Evolutionary conservation across 495 filamentous ascomycete genomes (phyloP).

Genomic region (Extremus antarcticus): DNA sequence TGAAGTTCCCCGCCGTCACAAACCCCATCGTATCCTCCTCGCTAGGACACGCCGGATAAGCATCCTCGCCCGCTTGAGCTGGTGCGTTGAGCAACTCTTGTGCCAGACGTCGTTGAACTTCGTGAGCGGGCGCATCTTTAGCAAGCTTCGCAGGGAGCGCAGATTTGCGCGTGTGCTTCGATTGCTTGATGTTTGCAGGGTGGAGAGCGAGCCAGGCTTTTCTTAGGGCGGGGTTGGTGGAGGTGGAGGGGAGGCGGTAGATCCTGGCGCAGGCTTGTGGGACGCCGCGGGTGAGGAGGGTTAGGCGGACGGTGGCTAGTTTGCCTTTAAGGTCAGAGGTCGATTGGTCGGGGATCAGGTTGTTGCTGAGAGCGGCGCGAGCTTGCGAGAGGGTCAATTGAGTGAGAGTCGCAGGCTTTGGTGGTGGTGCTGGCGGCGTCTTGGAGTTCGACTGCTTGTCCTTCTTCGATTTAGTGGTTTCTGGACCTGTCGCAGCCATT

Average conservation of each 20-base stretch:
- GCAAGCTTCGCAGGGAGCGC: not conserved
- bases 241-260: slow-evolving; percentile 51
- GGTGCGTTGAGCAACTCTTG: slow-evolving; percentile 21
- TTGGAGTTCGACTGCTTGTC: not conserved
- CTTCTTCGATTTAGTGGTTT: too few species aligned
- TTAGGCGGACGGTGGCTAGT: slow-evolving; percentile 49
- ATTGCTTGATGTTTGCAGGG: slow-evolving; percentile 6
- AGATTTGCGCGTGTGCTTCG: slow-evolving; percentile 7
- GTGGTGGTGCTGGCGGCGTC: not conserved
- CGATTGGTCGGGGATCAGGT: not conserved
- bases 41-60: slow-evolving; percentile 55
- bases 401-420: not conserved
- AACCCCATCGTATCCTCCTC: slow-evolving; percentile 82
- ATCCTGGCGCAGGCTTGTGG: slow-evolving; percentile 55
- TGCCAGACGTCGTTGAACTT: slow-evolving; percentile 29
- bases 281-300: slow-evolving; percentile 47
- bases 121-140: slow-evolving; percentile 20
- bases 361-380: not conserved
- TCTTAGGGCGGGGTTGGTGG: slow-evolving; percentile 35
- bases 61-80: slow-evolving; percentile 34
- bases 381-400: not conserved
- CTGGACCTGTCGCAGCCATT: too few species aligned
- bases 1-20: slow-evolving; percentile 77
- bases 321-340: slow-evolving; percentile 14
- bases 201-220: slow-evolving; percentile 43